These are phyloP conservation scores for Backusella liffmaniae DNA, from an alignment of 192 early-diverging fungal species.

Conservation along the genomic window DNA sequence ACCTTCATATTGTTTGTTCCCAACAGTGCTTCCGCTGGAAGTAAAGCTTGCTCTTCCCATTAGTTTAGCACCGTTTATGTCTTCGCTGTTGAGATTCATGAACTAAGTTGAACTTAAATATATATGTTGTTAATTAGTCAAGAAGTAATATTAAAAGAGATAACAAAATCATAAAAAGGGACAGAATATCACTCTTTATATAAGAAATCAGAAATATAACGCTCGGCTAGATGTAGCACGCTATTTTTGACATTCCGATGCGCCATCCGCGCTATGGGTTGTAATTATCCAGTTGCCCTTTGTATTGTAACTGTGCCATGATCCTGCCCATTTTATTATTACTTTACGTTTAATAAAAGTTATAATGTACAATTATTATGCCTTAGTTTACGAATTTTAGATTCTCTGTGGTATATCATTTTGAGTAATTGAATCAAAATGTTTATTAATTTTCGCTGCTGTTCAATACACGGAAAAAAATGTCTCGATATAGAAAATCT, in stretches of 20 bases:
- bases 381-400: background rate
- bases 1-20: background rate
- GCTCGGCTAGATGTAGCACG: background rate
- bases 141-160: background rate
- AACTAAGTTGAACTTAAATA: background rate
- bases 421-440: background rate
- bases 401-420: background rate
- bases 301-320: background rate
- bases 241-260: background rate
- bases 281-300: background rate
- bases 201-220: background rate
- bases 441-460: background rate
- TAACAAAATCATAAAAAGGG: background rate
- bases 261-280: background rate
- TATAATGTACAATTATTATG: background rate
- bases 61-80: background rate
- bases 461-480: background rate
- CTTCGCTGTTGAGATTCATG: background rate
- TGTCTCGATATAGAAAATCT: background rate
- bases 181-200: background rate
- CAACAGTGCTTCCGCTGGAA: background rate
- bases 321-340: background rate
- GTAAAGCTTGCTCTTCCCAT: background rate
- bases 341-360: background rate
- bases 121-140: background rate